Evolutionary conservation across 192 early-diverging fungal species (phyloP).

Genomic region (Umbelopsis ramanniana): DNA sequence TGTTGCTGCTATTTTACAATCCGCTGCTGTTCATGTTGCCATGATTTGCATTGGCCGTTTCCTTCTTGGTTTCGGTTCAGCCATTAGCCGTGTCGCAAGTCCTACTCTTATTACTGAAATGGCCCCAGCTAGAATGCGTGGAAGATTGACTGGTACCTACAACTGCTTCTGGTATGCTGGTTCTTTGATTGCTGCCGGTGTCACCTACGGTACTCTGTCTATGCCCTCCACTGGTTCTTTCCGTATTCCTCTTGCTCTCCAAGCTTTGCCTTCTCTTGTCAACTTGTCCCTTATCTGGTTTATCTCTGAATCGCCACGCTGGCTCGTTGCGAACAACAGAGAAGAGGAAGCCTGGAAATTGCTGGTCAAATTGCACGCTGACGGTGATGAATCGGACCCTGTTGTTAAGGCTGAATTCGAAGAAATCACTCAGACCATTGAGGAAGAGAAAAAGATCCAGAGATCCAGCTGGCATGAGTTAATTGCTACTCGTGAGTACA

Average conservation of each 20-base stretch:
- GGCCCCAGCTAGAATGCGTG: constrained; percentile 74
- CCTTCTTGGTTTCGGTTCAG: constrained; percentile 77
- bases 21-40: constrained; percentile 50
- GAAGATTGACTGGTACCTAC: constrained; percentile 69
- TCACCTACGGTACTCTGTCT: constrained; percentile 53
- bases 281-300: constrained; percentile 57
- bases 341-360: constrained; percentile 56
- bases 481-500: constrained; percentile 8
- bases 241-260: constrained; percentile 57
- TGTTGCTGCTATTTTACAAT: constrained; percentile 73
- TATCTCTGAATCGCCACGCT: constrained; percentile 72
- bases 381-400: constrained; percentile 49
- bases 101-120: constrained; percentile 71
- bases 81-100: constrained; percentile 65
- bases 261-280: constrained; percentile 53
- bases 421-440: constrained; percentile 67
- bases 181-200: constrained; percentile 54
- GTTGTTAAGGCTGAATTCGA: constrained; percentile 63
- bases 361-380: constrained; percentile 56
- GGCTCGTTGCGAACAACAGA: constrained; percentile 55
- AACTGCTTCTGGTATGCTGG: constrained; percentile 53
- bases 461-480: constrained; percentile 23
- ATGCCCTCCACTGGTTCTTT: constrained; percentile 49
- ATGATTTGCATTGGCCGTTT: constrained; percentile 75
- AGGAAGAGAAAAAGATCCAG: constrained; percentile 58